Evolutionary conservation across 1,284 basidiomycete species (phyloP).

Genomic region (Rhodotorula sp.): DNA sequence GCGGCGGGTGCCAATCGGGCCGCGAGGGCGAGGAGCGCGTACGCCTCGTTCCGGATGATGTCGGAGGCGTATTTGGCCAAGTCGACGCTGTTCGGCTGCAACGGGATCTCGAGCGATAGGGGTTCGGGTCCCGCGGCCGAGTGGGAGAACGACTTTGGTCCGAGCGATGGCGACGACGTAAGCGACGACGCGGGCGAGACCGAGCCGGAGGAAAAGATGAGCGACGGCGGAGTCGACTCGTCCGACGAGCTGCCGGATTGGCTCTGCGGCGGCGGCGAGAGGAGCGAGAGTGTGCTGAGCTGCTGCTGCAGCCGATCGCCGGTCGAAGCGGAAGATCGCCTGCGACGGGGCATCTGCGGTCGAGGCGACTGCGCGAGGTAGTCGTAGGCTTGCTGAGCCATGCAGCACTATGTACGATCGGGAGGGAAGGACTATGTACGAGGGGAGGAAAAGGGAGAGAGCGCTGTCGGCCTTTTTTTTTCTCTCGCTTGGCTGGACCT

Average conservation of each 20-base stretch:
- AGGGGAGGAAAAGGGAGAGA: not conserved
- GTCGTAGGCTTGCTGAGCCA: conserved; percentile 1
- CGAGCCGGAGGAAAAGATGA: conserved; percentile 25
- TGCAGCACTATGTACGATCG: not conserved
- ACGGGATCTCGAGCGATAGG: conserved; percentile 8
- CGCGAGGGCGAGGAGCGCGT: conserved; percentile 44
- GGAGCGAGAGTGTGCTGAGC: not conserved
- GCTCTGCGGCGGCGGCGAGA: not conserved
- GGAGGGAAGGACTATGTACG: not conserved
- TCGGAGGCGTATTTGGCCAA: conserved; percentile 39
- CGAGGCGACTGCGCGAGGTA: not conserved
- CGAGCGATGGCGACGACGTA: conserved; percentile 35
- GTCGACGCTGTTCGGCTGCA: conserved; percentile 2
- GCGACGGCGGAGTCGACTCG: conserved; percentile 24
- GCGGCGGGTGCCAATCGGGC: conserved; percentile 37
- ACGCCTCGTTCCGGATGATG: conserved; percentile 43
- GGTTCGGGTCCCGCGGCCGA: conserved; percentile 9
- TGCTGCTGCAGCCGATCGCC: not conserved
- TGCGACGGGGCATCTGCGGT: not conserved
- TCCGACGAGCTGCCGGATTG: conserved; percentile 11
- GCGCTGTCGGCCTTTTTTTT: too few species aligned
- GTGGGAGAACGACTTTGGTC: conserved; percentile 10
- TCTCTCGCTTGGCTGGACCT: too few species aligned
- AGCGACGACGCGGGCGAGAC: conserved; percentile 32
- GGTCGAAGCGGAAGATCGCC: conserved; percentile 3